Evolutionary conservation across 805 yeast species (phyloP).

Genomic region (Myxozyma udenii): DNA sequence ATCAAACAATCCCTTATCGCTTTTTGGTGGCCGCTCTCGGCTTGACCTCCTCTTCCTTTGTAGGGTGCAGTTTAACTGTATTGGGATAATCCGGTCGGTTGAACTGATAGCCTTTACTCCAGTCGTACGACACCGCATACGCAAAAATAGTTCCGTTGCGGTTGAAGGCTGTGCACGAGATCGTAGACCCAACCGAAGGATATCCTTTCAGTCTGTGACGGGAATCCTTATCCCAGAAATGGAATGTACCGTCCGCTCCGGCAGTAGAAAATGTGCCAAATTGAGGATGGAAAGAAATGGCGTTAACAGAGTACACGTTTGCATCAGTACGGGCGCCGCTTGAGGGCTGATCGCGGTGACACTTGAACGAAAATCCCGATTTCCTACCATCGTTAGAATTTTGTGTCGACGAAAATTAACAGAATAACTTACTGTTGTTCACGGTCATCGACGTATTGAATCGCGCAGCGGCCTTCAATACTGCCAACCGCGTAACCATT

Average conservation of each 20-base stretch:
- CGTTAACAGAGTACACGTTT: conserved; percentile 72
- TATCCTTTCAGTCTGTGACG: conserved; percentile 80
- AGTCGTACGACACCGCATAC: conserved; percentile 88
- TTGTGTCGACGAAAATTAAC: too few species aligned
- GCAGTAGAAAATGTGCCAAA: conserved; percentile 91
- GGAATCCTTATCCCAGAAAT: conserved; percentile 95
- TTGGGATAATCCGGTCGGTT: conserved; percentile 74
- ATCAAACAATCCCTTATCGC: conserved; percentile 14
- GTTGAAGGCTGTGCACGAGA: conserved; percentile 77
- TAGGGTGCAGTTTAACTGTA: conserved; percentile 75
- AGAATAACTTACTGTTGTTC: conserved; percentile 46
- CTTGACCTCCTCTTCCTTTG: conserved; percentile 67
- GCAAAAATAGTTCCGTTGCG: conserved; percentile 81
- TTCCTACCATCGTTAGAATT: conserved; percentile 1
- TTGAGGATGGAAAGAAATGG: conserved; percentile 80
- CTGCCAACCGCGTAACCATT: conserved; percentile 91
- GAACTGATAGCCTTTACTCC: conserved; percentile 79
- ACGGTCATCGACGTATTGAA: conserved; percentile 82
- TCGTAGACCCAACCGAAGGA: conserved; percentile 61
- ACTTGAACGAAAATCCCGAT: conserved; percentile 73
- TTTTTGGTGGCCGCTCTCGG: conserved; percentile 12
- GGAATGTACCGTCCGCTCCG: conserved; percentile 90
- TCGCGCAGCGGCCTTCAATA: conserved; percentile 92
- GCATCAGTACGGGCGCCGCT: conserved; percentile 54
- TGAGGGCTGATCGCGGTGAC: conserved; percentile 75